A percentile compares a stretch with the other conserved stretches of the same genome.
Conservation (phyloP, 345 rosid species). For the Litchi chinensis region DNA sequence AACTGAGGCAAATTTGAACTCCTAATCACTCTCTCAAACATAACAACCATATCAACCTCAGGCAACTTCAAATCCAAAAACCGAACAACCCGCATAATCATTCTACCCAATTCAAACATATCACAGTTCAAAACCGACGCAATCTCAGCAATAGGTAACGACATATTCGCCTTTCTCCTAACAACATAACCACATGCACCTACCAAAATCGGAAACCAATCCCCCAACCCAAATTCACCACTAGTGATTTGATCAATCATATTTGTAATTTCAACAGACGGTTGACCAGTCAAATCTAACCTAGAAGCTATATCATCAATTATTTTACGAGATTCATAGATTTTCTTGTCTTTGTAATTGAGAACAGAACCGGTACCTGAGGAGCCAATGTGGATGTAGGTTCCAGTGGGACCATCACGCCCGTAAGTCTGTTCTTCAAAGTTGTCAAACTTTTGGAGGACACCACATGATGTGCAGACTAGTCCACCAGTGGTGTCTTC, state of each 20-base stretch:
- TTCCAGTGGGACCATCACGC: conserved; percentile 59
- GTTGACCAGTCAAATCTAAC: conserved; percentile 34
- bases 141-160: conserved; percentile 54
- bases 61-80: conserved; percentile 52
- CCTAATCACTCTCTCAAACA: conserved; percentile 45
- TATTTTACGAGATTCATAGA: conserved; percentile 55
- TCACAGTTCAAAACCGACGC: conserved; percentile 51
- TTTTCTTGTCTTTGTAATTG: conserved; percentile 58
- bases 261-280: conserved; percentile 32
- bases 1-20: conserved; percentile 33
- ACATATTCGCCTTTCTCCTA: conserved; percentile 51
- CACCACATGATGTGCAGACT: conserved; percentile 53
- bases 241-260: conserved; percentile 53
- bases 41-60: conserved; percentile 53
- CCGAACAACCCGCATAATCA: conserved; percentile 66
- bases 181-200: conserved; percentile 71
- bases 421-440: conserved; percentile 49
- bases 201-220: conserved; percentile 65
- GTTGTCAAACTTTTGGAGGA: conserved; percentile 42
- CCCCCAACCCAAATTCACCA: conserved; percentile 66
- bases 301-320: conserved; percentile 37
- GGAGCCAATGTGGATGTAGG: conserved; percentile 54
- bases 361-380: conserved; percentile 54
- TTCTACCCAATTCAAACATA: conserved; percentile 64
- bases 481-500: conserved; percentile 48